A percentile compares a stretch with the other conserved stretches of the same genome.
Evolutionary conservation across 2,329 filamentous ascomycete genomes (phyloP).

Genomic region (Cladosporium sp.): DNA sequence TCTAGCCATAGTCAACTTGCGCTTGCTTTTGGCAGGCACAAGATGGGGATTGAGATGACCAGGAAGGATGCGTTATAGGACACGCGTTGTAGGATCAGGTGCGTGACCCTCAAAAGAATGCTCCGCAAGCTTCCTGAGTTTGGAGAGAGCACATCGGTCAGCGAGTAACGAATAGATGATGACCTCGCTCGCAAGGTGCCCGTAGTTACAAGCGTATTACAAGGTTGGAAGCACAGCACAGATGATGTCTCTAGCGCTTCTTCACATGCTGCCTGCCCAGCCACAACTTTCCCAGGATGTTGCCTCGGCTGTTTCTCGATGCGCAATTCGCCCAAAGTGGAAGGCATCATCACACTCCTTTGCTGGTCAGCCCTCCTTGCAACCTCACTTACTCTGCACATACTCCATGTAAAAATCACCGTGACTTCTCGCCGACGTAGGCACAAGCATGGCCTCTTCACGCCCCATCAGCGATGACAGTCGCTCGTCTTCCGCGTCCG

Average conservation of each 20-base stretch:
- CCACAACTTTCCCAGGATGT: not conserved
- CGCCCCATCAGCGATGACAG: constrained; percentile 12
- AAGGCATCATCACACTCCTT: constrained; percentile 6
- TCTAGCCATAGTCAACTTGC: not conserved
- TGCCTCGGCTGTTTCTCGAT: constrained; percentile 3
- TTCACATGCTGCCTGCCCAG: constrained; percentile 1
- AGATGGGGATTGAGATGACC: not conserved
- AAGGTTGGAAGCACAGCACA: not conserved
- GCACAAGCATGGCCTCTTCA: not conserved
- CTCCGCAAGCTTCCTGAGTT: not conserved
- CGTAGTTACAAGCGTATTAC: not conserved
- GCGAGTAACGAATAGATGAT: not conserved
- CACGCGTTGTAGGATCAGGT: not conserved
- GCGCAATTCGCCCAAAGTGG: constrained; percentile 2
- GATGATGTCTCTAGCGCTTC: not conserved
- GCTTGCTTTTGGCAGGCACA: not conserved
- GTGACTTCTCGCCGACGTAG: not conserved
- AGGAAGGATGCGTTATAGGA: not conserved
- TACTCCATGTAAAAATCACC: not conserved
- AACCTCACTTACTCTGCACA: not conserved
- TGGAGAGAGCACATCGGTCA: not conserved
- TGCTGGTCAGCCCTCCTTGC: not conserved
- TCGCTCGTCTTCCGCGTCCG: constrained; percentile 20
- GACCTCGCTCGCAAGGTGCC: not conserved
- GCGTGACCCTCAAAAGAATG: too few species aligned